These are phyloP conservation scores for Epichloe brachyelytri DNA, from an alignment of 2,329 filamentous ascomycete species.

Conservation along the genomic window DNA sequence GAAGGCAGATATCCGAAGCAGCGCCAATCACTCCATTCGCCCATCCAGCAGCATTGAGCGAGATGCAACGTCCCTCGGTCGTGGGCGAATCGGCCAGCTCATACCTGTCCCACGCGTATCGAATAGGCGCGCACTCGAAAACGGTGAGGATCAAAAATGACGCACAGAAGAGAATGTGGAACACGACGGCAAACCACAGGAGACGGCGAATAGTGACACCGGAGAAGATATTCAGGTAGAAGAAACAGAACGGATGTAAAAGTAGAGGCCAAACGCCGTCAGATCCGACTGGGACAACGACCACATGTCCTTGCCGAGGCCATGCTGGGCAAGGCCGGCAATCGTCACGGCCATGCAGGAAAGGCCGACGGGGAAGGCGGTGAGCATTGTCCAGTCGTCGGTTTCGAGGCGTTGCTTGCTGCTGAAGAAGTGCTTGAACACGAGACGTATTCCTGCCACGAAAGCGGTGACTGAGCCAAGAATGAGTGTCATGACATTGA, in stretches of 20 bases:
- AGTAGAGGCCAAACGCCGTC: conserved; percentile 24
- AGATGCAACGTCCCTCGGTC: conserved; percentile 30
- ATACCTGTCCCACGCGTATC: conserved; percentile 35
- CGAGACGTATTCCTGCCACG: conserved; percentile 25
- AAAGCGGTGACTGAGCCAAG: conserved; percentile 9
- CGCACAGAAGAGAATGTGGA: background rate
- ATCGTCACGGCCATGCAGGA: conserved; percentile 17
- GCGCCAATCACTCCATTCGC: conserved; percentile 33
- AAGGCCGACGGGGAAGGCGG: conserved; percentile 15
- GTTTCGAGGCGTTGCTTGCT: conserved; percentile 17
- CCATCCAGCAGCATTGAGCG: conserved; percentile 32
- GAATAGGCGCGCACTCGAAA: conserved; percentile 28
- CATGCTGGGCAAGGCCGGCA: conserved; percentile 19
- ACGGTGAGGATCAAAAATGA: conserved; percentile 9
- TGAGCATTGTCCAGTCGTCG: conserved; percentile 24
- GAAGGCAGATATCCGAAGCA: conserved; percentile 31
- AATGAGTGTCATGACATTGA: background rate
- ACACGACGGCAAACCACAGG: conserved; percentile 18
- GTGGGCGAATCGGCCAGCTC: conserved; percentile 10
- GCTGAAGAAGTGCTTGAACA: conserved; percentile 21
- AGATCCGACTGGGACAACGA: conserved; percentile 25
- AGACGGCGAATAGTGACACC: conserved; percentile 19
- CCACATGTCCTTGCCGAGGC: conserved; percentile 34
- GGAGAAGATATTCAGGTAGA: conserved; percentile 38
- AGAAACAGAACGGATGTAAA: conserved; percentile 32